Conservation (phyloP, 1,284 basidiomycete genomes). For the Schizophyllum commune region DNA sequence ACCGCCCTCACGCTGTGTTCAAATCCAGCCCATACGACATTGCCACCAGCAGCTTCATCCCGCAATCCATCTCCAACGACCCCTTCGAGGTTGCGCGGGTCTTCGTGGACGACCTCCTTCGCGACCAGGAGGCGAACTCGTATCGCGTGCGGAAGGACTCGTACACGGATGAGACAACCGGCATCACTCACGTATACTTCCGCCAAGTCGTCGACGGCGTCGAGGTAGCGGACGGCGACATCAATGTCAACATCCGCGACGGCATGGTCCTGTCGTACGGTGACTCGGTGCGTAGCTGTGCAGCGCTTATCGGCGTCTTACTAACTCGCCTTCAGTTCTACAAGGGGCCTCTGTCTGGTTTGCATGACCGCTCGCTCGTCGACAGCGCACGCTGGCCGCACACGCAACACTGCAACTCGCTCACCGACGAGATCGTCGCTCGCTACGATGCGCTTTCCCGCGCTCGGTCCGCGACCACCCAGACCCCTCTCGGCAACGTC, state of each 20-base stretch:
- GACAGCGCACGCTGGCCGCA: constrained; percentile 42
- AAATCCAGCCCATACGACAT: constrained; percentile 41
- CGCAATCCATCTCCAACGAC: constrained; percentile 29
- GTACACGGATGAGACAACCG: constrained; percentile 78
- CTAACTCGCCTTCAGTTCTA: constrained; percentile 46
- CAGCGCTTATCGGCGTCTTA: constrained; percentile 8
- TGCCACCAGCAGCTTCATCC: constrained; percentile 32
- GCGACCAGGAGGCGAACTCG: constrained; percentile 29
- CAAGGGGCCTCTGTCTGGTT: constrained; percentile 35
- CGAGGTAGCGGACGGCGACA: constrained; percentile 82
- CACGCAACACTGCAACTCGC: constrained; percentile 44
- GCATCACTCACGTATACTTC: constrained; percentile 80
- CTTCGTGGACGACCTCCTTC: constrained; percentile 48
- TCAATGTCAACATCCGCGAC: constrained; percentile 85
- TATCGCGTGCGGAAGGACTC: constrained; percentile 71
- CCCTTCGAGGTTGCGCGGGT: constrained; percentile 52
- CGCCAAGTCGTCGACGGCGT: constrained; percentile 77
- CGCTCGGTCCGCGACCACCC: constrained; percentile 22
- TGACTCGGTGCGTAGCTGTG: constrained; percentile 49
- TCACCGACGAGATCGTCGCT: constrained; percentile 32
- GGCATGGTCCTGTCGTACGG: constrained; percentile 77
- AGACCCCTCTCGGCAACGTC: constrained; percentile 28
- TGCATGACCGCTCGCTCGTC: constrained; percentile 24
- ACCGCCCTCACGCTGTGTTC: constrained; percentile 66
- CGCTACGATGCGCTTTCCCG: constrained; percentile 17